Conservation (phyloP, 371 early-diverging fungal genomes). For the Rhizopus stolonifer region DNA sequence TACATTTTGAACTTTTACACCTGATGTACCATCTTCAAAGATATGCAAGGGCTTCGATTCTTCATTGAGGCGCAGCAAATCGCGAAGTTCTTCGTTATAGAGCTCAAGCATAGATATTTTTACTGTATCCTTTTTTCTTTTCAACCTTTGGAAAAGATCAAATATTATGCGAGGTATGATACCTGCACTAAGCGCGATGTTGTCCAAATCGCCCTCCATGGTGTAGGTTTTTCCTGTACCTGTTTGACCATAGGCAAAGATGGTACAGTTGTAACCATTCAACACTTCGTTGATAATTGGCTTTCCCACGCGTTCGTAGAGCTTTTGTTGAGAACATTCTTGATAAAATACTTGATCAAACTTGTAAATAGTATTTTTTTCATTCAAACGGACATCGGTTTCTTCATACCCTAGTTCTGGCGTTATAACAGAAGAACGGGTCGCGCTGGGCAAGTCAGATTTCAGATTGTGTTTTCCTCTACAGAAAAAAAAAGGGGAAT, state of each 20-base stretch:
- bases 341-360: slow-evolving; percentile 95
- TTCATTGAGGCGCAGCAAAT: slow-evolving; percentile 70
- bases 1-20: slow-evolving; percentile 79
- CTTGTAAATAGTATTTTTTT: slow-evolving; percentile 66
- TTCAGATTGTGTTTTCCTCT: background rate
- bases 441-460: background rate
- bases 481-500: background rate
- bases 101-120: slow-evolving; percentile 92
- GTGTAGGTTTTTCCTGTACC: slow-evolving; percentile 92
- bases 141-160: slow-evolving; percentile 76
- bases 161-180: slow-evolving; percentile 89
- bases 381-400: slow-evolving; percentile 29
- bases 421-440: slow-evolving; percentile 7
- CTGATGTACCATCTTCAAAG: slow-evolving; percentile 66
- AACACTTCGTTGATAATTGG: slow-evolving; percentile 82
- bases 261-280: slow-evolving; percentile 89
- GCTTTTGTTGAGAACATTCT: slow-evolving; percentile 72
- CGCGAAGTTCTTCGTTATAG: slow-evolving; percentile 97
- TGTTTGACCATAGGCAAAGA: slow-evolving; percentile 96
- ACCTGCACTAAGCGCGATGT: slow-evolving; percentile 54
- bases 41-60: slow-evolving; percentile 49
- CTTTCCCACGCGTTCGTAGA: slow-evolving; percentile 83
- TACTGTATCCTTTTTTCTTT: slow-evolving; percentile 66
- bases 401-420: slow-evolving; percentile 24
- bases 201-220: slow-evolving; percentile 80